These are phyloP conservation scores for Conoideocrella luteorostrata DNA, from an alignment of 2,329 filamentous ascomycete species.

Conservation along the genomic window DNA sequence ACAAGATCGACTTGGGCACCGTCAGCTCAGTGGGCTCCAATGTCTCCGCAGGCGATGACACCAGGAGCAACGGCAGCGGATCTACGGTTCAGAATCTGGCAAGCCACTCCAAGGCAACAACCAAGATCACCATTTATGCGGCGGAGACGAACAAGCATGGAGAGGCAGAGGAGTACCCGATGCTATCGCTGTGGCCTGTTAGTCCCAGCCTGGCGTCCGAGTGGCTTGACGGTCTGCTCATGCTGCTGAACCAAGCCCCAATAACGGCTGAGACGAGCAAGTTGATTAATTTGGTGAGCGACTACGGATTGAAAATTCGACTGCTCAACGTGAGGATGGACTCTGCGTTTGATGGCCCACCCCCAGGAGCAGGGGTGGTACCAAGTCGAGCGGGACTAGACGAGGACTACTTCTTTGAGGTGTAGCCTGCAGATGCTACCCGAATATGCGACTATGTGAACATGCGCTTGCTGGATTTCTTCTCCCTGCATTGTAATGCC, in stretches of 20 bases:
- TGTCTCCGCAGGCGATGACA: slow-evolving; percentile 61
- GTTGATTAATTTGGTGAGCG: slow-evolving; percentile 74
- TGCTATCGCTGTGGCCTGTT: slow-evolving; percentile 77
- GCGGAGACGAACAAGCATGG: slow-evolving; percentile 28
- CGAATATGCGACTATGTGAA: no score
- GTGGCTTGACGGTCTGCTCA: slow-evolving; percentile 91
- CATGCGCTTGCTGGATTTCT: no score
- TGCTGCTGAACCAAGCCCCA: slow-evolving; percentile 90
- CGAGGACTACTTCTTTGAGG: slow-evolving; percentile 89
- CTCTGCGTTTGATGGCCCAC: slow-evolving; percentile 60
- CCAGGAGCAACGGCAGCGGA: slow-evolving; percentile 35
- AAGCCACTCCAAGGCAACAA: slow-evolving; percentile 46
- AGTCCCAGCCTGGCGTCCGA: slow-evolving; percentile 83
- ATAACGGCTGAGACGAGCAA: slow-evolving; percentile 97
- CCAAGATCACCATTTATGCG: slow-evolving; percentile 82
- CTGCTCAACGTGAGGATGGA: slow-evolving; percentile 88
- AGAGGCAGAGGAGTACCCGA: slow-evolving; percentile 56
- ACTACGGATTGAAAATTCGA: slow-evolving; percentile 89
- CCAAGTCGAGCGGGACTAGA: slow-evolving; percentile 80
- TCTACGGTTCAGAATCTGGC: slow-evolving; percentile 33
- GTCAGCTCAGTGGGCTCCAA: slow-evolving; percentile 95
- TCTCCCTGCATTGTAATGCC: not conserved
- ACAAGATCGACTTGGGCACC: slow-evolving; percentile 79
- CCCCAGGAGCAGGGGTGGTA: slow-evolving; percentile 65
- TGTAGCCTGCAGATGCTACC: slow-evolving; percentile 32